phyloP scores from a whole-genome alignment of 306 rosid species.

The Hippophae gyantsensis region DNA sequence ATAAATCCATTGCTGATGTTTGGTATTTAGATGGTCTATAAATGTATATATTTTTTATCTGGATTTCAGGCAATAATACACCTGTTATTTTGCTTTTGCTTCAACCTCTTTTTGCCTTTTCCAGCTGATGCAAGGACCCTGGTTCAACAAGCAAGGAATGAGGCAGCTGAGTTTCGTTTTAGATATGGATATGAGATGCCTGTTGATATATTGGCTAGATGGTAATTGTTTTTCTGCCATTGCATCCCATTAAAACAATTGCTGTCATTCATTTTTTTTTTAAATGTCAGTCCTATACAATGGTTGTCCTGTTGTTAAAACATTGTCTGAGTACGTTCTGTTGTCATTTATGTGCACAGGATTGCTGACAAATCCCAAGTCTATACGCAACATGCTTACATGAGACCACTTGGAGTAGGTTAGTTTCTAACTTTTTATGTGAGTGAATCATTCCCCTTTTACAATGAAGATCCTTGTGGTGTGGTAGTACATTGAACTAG shows the following conservation, averaged over 20 bases:
- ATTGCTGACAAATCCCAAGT: constrained; percentile 95
- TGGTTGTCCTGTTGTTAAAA: not conserved
- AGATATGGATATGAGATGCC: constrained; percentile 95
- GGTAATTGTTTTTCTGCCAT: constrained; percentile 29
- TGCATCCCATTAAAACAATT: not conserved
- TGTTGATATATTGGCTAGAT: constrained; percentile 73
- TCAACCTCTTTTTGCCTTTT: constrained; percentile 11
- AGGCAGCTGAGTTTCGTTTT: constrained; percentile 97
- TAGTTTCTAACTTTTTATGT: constrained; percentile 18
- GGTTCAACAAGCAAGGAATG: constrained; percentile 95
- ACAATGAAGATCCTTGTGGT: constrained; percentile 3
- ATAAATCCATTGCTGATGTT: not conserved
- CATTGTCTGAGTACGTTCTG: constrained; percentile 9
- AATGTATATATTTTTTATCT: not conserved
- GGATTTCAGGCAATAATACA: not conserved
- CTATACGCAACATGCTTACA: constrained; percentile 98
- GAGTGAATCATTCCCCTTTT: not conserved
- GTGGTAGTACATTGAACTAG: not conserved
- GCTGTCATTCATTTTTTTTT: not conserved
- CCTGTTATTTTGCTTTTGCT: constrained; percentile 19
- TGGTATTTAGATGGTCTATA: not conserved
- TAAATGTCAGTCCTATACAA: constrained; percentile 3
- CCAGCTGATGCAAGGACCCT: constrained; percentile 97
- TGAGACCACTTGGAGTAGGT: constrained; percentile 99
- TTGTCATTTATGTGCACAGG: constrained; percentile 40